These are phyloP conservation scores for Prunus campanulata DNA, from an alignment of 306 rosid genomes.

Conservation along the genomic window DNA sequence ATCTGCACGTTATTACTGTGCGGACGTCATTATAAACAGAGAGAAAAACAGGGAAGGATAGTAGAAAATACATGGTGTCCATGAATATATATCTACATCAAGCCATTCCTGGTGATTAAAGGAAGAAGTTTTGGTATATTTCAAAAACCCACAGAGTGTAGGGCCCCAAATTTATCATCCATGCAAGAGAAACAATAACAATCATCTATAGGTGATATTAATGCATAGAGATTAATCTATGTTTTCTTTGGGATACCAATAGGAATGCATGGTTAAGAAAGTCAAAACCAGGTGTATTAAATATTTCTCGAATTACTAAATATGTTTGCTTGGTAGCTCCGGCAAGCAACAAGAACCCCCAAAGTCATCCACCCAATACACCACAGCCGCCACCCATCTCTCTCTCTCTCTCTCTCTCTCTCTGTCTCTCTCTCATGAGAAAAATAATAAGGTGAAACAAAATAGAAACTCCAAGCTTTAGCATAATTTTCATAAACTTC, in stretches of 20 bases:
- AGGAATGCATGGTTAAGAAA: conserved; percentile 27
- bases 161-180: neutral
- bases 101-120: too few species aligned
- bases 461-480: neutral
- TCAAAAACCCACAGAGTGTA: neutral
- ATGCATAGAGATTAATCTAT: conserved; percentile 19
- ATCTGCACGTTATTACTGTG: too few species aligned
- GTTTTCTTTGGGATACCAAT: neutral
- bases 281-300: conserved; percentile 43
- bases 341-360: conserved; percentile 61
- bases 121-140: too few species aligned
- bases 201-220: neutral
- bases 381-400: conserved; percentile 39
- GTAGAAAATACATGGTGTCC: too few species aligned
- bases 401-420: conserved; percentile 23
- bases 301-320: conserved; percentile 54
- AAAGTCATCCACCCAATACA: conserved; percentile 33
- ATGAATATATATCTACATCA: too few species aligned
- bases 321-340: conserved; percentile 56
- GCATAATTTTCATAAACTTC: conserved; percentile 34
- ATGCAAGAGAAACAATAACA: conserved; percentile 22
- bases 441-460: neutral
- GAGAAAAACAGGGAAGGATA: accelerated
- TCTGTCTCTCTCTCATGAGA: neutral
- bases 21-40: too few species aligned